Evolutionary conservation across 2,329 filamentous ascomycete genomes (phyloP).

Genomic region (Alternaria gansuensis): DNA sequence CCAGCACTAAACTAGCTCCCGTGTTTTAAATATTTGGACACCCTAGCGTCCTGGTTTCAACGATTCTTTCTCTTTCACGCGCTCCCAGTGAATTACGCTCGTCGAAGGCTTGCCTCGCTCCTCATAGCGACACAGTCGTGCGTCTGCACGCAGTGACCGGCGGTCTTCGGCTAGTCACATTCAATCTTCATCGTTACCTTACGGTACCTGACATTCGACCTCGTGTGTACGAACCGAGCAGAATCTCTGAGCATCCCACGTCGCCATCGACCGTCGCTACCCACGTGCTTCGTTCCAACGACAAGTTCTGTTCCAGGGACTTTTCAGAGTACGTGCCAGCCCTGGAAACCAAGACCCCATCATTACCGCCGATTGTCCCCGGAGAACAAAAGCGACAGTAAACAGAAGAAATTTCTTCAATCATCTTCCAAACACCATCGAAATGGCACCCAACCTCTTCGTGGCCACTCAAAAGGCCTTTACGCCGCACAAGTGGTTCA

Average conservation of each 20-base stretch:
- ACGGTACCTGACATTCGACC: conserved; percentile 17
- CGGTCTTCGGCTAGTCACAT: conserved; percentile 34
- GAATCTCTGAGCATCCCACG: conserved; percentile 6
- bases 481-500: conserved; percentile 61
- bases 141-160: conserved; percentile 41
- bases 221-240: conserved; percentile 21
- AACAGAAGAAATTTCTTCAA: conserved; percentile 8
- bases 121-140: conserved; percentile 38
- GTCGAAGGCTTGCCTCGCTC: conserved; percentile 30
- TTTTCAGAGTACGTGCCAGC: conserved; percentile 12
- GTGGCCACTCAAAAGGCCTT: conserved; percentile 60
- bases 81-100: conserved; percentile 25
- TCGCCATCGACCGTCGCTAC: conserved; percentile 3
- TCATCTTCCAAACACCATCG: conserved; percentile 14
- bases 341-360: conserved; percentile 16
- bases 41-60: conserved; percentile 29
- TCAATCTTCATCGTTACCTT: conserved; percentile 18
- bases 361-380: conserved; percentile 16
- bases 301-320: neutral
- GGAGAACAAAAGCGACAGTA: conserved; percentile 15
- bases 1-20: conserved; percentile 48
- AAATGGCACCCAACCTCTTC: conserved; percentile 62
- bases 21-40: conserved; percentile 37
- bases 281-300: conserved; percentile 8
- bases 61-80: conserved; percentile 22